phyloP scores from a whole-genome alignment of 352 stramenopile genomes.

The Peronospora tabacina region DNA sequence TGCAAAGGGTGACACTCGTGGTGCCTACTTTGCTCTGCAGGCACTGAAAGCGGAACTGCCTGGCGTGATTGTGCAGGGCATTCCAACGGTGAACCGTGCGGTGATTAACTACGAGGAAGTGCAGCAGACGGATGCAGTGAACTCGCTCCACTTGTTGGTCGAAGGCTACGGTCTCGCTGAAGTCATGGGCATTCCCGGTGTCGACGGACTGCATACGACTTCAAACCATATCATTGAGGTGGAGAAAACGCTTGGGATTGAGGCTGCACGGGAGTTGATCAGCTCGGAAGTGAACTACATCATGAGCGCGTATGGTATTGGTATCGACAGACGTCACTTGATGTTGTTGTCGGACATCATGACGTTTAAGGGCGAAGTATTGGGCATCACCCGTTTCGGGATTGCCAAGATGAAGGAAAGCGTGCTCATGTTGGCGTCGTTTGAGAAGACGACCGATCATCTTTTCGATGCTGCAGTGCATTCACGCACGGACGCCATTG shows the following conservation, averaged over 20 bases:
- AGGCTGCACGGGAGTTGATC: constrained; percentile 95
- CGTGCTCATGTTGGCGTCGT: constrained; percentile 98
- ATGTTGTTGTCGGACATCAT: constrained; percentile 99
- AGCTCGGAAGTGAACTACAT: constrained; percentile 98
- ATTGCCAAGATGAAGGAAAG: constrained; percentile 99
- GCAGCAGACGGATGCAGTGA: constrained; percentile 41
- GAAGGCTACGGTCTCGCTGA: constrained; percentile 97
- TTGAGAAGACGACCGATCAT: constrained; percentile 99
- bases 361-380: constrained; percentile 95
- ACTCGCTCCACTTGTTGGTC: constrained; percentile 95
- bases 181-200: constrained; percentile 96
- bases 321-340: constrained; percentile 98
- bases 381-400: constrained; percentile 93
- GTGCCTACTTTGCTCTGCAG: constrained; percentile 92
- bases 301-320: constrained; percentile 98
- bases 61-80: constrained; percentile 96
- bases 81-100: constrained; percentile 94
- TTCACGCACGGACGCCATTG: constrained; percentile 95
- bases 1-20: constrained; percentile 61
- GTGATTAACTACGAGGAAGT: constrained; percentile 98
- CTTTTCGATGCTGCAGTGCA: constrained; percentile 99
- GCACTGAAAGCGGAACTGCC: constrained; percentile 93
- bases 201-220: constrained; percentile 93
- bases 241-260: constrained; percentile 94
- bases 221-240: constrained; percentile 99